Percentiles rank a stretch among this genome's conserved stretches.
These are phyloP conservation scores for Aspergillus conjunctus DNA, from an alignment of 495 filamentous ascomycete genomes.

Conservation along the genomic window DNA sequence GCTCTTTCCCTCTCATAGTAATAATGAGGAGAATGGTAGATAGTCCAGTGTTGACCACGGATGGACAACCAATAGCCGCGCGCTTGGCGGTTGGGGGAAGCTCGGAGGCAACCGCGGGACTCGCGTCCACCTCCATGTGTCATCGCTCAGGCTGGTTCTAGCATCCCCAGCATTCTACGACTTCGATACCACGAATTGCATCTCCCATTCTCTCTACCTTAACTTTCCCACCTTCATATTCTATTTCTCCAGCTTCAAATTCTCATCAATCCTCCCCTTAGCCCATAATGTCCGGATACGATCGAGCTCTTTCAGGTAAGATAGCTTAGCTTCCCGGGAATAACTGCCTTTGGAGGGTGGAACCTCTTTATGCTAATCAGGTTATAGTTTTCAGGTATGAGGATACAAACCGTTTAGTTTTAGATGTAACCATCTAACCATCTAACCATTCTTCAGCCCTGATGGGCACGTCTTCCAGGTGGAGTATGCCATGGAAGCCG, in stretches of 20 bases:
- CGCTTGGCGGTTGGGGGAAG: constrained; percentile 30
- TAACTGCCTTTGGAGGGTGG: constrained; percentile 51
- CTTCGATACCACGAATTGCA: constrained; percentile 25
- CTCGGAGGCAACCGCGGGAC: constrained; percentile 34
- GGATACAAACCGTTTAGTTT: constrained; percentile 15
- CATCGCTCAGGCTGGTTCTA: constrained; percentile 26
- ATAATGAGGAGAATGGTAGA: neutral
- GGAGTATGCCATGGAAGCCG: constrained; percentile 97
- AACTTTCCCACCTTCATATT: constrained; percentile 7
- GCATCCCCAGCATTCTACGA: constrained; percentile 17
- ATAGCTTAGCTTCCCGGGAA: constrained; percentile 34
- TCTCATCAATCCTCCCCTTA: constrained; percentile 12
- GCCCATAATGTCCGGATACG: constrained; percentile 83
- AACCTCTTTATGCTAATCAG: constrained; percentile 25
- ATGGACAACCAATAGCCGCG: constrained; percentile 24
- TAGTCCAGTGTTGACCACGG: neutral
- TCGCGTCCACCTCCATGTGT: constrained; percentile 34
- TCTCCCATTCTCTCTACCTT: constrained; percentile 13
- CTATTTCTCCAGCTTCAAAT: constrained; percentile 9
- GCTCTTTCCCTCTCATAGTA: neutral
- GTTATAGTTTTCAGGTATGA: constrained; percentile 36
- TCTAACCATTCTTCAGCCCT: constrained; percentile 62
- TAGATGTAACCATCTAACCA: constrained; percentile 18
- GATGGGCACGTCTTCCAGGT: constrained; percentile 99
- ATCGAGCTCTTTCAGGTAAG: constrained; percentile 93